A percentile compares a stretch with the other conserved stretches of the same genome.
These are phyloP conservation scores for Przewalskia tangutica DNA, from an alignment of 257 asterid genomes.

Conservation along the genomic window DNA sequence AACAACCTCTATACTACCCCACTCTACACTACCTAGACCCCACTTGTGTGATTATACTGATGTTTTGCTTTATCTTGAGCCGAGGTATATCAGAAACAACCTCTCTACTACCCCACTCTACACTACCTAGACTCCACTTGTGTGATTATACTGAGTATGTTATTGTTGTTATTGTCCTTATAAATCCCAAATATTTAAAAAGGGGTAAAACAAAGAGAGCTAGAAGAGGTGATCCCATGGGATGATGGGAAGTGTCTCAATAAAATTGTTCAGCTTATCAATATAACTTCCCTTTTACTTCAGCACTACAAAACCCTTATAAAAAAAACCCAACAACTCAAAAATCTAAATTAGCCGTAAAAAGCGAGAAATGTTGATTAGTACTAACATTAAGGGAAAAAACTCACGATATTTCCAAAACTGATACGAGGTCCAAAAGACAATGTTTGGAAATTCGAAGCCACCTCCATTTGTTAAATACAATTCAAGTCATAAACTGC, in stretches of 20 bases:
- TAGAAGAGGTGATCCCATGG: not conserved
- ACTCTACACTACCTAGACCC: too few relatives aligned
- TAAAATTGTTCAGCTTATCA: not conserved
- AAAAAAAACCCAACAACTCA: not conserved
- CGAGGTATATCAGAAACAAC: too few relatives aligned
- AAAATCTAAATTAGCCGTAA: not conserved
- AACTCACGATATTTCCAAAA: too few relatives aligned
- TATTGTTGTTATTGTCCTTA: not conserved
- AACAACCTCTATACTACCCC: too few relatives aligned
- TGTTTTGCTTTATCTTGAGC: too few relatives aligned
- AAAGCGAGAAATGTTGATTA: not conserved
- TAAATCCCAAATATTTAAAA: not conserved
- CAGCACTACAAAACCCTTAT: not conserved
- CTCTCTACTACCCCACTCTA: too few relatives aligned
- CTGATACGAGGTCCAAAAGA: too few relatives aligned
- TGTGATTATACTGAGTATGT: too few relatives aligned
- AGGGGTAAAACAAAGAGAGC: not conserved
- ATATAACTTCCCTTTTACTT: not conserved
- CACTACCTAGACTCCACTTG: too few relatives aligned
- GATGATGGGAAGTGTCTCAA: not conserved
- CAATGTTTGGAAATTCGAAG: conserved; percentile 29
- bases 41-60: too few relatives aligned
- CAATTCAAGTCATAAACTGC: conserved; percentile 24
- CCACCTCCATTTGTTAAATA: conserved; percentile 29
- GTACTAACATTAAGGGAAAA: not conserved